Conservation (phyloP, 768 basidiomycete genomes). For the Psilocybe azurescens region DNA sequence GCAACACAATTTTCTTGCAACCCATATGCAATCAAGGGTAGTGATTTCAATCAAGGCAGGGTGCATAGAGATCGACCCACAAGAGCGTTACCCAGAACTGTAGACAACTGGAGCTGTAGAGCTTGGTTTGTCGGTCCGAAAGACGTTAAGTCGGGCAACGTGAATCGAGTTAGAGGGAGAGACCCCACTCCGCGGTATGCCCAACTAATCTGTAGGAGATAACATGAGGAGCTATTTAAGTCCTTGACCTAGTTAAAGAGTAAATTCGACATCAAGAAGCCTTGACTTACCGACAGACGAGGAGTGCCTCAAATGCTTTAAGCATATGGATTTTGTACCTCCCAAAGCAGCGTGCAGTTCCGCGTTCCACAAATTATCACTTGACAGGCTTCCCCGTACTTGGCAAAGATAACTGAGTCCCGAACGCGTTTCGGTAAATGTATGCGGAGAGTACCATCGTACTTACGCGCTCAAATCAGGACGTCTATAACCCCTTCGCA, state of each 20-base stretch:
- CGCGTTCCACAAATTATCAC: background rate
- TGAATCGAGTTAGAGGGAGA: background rate
- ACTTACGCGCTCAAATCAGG: background rate
- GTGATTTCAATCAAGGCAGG: background rate
- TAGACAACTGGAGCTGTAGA: too few relatives aligned
- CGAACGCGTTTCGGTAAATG: background rate
- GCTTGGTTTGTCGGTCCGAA: too few relatives aligned
- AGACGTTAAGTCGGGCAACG: too few relatives aligned
- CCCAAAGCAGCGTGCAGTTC: too few relatives aligned
- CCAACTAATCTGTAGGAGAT: too few relatives aligned
- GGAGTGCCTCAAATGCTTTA: too few relatives aligned
- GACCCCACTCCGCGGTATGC: background rate
- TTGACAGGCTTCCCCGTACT: background rate
- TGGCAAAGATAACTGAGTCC: background rate
- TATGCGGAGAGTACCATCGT: background rate
- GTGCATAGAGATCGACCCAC: too few relatives aligned
- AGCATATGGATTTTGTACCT: too few relatives aligned
- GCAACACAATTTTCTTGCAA: background rate
- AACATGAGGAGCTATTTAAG: background rate
- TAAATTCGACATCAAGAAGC: background rate
- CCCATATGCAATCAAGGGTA: background rate
- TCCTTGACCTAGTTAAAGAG: background rate
- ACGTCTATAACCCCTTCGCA: background rate
- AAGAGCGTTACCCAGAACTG: too few relatives aligned
- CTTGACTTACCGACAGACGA: background rate